phyloP scores from a whole-genome alignment of 1,284 basidiomycete species.

The Grifola frondosa region DNA sequence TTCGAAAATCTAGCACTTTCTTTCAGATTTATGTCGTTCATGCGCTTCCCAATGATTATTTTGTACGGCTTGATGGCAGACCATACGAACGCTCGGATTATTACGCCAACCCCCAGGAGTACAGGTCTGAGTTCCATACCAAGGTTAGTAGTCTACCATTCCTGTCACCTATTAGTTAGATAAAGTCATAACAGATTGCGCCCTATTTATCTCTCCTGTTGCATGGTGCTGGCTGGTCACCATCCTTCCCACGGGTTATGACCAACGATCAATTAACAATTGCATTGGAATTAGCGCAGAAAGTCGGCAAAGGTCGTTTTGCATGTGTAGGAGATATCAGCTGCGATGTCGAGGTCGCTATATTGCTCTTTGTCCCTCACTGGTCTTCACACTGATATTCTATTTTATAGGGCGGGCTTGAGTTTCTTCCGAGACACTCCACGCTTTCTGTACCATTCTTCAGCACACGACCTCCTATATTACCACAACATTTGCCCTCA shows the following conservation, averaged over 20 bases:
- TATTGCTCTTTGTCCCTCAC: neutral
- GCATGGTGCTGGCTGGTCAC: slow-evolving; percentile 84
- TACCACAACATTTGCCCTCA: slow-evolving; percentile 48
- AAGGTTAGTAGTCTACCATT: slow-evolving; percentile 45
- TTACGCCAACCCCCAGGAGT: slow-evolving; percentile 66
- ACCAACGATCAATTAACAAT: slow-evolving; percentile 59
- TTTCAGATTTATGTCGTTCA: slow-evolving; percentile 76
- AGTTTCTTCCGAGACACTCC: slow-evolving; percentile 75
- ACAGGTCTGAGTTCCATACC: slow-evolving; percentile 66
- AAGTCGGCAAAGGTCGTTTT: slow-evolving; percentile 56
- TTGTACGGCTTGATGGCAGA: slow-evolving; percentile 53
- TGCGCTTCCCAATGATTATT: slow-evolving; percentile 69
- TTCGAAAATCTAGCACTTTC: neutral
- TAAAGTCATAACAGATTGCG: slow-evolving; percentile 55
- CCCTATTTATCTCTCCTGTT: slow-evolving; percentile 83
- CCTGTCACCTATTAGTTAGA: slow-evolving; percentile 1
- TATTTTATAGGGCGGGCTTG: slow-evolving; percentile 69
- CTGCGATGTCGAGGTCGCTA: slow-evolving; percentile 73
- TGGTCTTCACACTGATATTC: neutral
- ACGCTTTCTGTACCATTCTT: slow-evolving; percentile 80
- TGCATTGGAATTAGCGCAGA: slow-evolving; percentile 50
- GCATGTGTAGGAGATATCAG: slow-evolving; percentile 82
- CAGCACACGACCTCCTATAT: slow-evolving; percentile 43
- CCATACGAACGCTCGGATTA: slow-evolving; percentile 70
- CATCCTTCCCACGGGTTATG: slow-evolving; percentile 77